A percentile compares a stretch with the other conserved stretches of the same genome.
These are phyloP conservation scores for Brassica cretica DNA, from an alignment of 345 rosid genomes.

Conservation along the genomic window DNA sequence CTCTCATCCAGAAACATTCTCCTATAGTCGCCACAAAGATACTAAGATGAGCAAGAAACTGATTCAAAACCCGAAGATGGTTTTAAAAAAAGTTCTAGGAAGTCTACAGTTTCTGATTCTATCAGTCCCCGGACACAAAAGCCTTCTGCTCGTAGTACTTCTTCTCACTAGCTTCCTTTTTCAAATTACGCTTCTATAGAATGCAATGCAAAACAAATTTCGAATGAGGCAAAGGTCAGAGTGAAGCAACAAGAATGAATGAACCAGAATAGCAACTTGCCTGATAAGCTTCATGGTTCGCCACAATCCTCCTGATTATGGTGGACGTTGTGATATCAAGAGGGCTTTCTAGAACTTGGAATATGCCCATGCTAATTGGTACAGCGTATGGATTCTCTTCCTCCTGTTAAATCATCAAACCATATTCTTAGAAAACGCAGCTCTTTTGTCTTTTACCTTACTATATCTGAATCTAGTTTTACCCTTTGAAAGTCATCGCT, in stretches of 20 bases:
- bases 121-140: slow-evolving; percentile 54
- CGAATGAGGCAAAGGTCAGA: not conserved
- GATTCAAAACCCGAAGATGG: not conserved
- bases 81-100: not conserved
- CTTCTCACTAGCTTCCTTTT: slow-evolving; percentile 62
- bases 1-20: slow-evolving; percentile 21
- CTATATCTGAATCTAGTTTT: not conserved
- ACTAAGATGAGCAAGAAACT: not conserved
- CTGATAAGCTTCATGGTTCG: slow-evolving; percentile 79
- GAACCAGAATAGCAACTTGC: slow-evolving; percentile 40
- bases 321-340: slow-evolving; percentile 70
- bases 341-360: slow-evolving; percentile 71
- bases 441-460: not conserved
- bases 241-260: not conserved
- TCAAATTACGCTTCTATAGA: slow-evolving; percentile 63
- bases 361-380: slow-evolving; percentile 78
- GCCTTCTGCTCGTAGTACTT: slow-evolving; percentile 67
- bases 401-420: slow-evolving; percentile 45
- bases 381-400: slow-evolving; percentile 69
- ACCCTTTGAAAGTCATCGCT: slow-evolving; percentile 44
- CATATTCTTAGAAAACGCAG: not conserved
- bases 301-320: slow-evolving; percentile 76
- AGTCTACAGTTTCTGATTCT: slow-evolving; percentile 6
- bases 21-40: slow-evolving; percentile 10
- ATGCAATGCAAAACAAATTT: not conserved